Percentiles rank a stretch among this genome's conserved stretches.
Conservation (phyloP, 2,329 filamentous ascomycete genomes). For the Penicillium italicum region DNA sequence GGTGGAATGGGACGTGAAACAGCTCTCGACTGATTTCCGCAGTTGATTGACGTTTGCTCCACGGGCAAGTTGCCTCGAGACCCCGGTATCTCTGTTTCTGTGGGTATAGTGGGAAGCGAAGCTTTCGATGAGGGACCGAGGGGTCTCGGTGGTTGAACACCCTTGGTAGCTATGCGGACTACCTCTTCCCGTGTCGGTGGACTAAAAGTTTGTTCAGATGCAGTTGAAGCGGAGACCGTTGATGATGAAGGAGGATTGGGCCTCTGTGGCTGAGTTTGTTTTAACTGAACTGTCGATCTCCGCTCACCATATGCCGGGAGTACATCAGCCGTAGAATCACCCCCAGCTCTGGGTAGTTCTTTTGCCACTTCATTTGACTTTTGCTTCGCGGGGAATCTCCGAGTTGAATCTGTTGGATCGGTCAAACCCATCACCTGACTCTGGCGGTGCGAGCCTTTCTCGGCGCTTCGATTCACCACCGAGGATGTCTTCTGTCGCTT, state of each 20-base stretch:
- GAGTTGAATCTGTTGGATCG: conserved; percentile 10
- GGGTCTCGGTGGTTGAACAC: not conserved
- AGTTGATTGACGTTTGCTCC: no score
- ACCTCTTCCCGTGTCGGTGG: not conserved
- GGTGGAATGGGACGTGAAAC: not conserved
- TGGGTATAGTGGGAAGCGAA: not conserved
- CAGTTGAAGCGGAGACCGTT: not conserved
- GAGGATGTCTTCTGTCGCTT: conserved; percentile 35
- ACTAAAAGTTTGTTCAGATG: not conserved
- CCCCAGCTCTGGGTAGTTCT: not conserved
- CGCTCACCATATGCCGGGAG: not conserved
- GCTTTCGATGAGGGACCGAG: not conserved
- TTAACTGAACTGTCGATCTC: not conserved
- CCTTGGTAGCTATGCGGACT: not conserved
- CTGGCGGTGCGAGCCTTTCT: conserved; percentile 4
- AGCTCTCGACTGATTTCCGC: not conserved
- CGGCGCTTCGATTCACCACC: conserved; percentile 10
- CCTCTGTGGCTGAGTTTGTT: not conserved
- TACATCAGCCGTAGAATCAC: not conserved
- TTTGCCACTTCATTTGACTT: not conserved
- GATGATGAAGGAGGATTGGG: not conserved
- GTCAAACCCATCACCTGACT: conserved; percentile 26
- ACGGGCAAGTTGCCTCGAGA: not conserved
- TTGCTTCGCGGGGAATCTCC: not conserved
- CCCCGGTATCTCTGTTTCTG: not conserved